Conservation (phyloP, 202 grass and related monocot species). For the Schoenoplectus tabernaemontani region DNA sequence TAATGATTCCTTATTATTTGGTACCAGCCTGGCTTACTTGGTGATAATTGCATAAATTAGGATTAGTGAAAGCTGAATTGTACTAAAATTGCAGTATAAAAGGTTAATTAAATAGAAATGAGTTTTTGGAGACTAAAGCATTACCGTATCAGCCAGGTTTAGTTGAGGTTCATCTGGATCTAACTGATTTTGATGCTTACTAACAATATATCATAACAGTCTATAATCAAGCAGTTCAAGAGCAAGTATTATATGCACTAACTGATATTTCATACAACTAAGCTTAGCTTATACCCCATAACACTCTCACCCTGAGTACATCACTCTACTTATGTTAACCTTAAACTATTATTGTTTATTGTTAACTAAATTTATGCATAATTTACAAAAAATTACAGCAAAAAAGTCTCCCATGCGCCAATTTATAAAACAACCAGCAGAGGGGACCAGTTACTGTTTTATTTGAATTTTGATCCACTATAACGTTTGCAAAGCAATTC, state of each 20-base stretch:
- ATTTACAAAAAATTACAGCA: no score
- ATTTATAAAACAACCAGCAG: not conserved
- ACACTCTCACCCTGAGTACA: not conserved
- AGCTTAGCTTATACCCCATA: not conserved
- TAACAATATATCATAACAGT: not conserved
- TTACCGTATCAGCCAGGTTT: not conserved
- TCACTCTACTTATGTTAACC: not conserved
- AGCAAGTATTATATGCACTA: not conserved
- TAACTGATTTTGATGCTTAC: not conserved
- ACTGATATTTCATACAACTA: not conserved
- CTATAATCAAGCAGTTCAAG: not conserved
- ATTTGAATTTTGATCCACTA: not conserved
- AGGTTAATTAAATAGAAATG: not conserved
- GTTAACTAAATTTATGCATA: not conserved
- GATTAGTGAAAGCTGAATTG: not conserved
- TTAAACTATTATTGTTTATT: not conserved
- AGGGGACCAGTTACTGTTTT: not conserved
- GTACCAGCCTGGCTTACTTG: not conserved
- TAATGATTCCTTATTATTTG: not conserved
- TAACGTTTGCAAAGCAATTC: conserved; percentile 22
- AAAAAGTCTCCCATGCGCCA: not conserved
- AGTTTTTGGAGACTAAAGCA: not conserved
- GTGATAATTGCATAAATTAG: not conserved
- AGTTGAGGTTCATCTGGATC: not conserved
- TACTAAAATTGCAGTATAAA: not conserved